Conservation (phyloP, 352 stramenopile genomes). For the Elongisporangium undulatum region DNA sequence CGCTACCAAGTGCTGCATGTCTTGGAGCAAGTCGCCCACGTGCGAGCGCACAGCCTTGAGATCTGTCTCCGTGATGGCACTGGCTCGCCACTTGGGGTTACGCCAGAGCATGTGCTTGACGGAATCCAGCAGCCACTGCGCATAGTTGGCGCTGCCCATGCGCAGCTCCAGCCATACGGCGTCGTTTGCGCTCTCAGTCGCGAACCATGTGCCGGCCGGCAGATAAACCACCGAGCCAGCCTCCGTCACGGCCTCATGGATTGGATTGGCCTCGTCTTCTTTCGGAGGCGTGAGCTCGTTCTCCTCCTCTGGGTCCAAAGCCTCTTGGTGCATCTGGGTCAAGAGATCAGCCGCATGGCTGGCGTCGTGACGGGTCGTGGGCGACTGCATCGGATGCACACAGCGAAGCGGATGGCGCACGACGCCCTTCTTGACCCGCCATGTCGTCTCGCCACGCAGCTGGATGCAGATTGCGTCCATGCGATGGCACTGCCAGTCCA, state of each 20-base stretch:
- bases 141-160: constrained; percentile 17
- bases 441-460: constrained; percentile 23
- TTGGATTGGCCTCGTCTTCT: neutral
- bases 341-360: constrained; percentile 8
- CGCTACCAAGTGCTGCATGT: constrained; percentile 9
- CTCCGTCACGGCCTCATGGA: constrained; percentile 12
- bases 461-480: constrained; percentile 36
- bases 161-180: constrained; percentile 44
- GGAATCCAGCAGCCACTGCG: constrained; percentile 16
- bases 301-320: constrained; percentile 10
- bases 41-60: constrained; percentile 7
- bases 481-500: constrained; percentile 40
- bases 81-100: constrained; percentile 20
- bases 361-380: constrained; percentile 6
- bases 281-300: neutral
- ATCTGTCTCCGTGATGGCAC: constrained; percentile 11
- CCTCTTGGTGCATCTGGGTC: neutral
- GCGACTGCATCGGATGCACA: constrained; percentile 18
- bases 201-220: constrained; percentile 45
- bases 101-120: constrained; percentile 24
- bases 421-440: constrained; percentile 15
- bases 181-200: constrained; percentile 12
- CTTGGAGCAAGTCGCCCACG: constrained; percentile 15
- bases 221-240: constrained; percentile 51
- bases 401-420: constrained; percentile 17